Evolutionary conservation across 139 green algal genomes (phyloP).

Genomic region (Chlamydomonas sp.): DNA sequence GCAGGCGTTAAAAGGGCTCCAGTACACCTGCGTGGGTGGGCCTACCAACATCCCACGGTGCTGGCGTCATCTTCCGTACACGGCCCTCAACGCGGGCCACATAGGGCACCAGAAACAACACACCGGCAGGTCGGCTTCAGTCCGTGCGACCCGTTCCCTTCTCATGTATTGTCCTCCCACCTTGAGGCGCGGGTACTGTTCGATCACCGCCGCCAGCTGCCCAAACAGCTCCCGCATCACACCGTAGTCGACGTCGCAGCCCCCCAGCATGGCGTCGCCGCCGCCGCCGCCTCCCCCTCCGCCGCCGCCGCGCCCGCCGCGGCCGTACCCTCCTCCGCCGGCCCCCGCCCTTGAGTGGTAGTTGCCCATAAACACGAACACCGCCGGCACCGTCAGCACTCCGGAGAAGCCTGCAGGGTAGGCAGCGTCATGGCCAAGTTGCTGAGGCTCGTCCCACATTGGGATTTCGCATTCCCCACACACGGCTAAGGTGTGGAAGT

Average conservation of each 20-base stretch:
- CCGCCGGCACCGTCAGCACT: constrained; percentile 64
- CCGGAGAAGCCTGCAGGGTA: constrained; percentile 70
- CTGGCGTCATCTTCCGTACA: neutral
- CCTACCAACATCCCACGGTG: neutral
- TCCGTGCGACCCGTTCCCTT: neutral
- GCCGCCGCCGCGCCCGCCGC: neutral
- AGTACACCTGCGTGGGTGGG: too few relatives aligned
- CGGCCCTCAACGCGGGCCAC: neutral
- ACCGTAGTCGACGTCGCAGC: constrained; percentile 46
- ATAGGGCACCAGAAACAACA: neutral
- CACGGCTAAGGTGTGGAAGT: neutral
- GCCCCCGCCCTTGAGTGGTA: constrained; percentile 73
- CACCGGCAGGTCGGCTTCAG: neutral
- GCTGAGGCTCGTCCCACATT: neutral
- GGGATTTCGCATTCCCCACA: neutral
- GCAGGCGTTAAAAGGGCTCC: neutral
- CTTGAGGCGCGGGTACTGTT: constrained; percentile 68
- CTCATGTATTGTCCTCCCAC: constrained; percentile 30
- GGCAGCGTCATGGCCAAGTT: neutral
- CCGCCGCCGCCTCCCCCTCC: neutral
- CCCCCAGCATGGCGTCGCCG: constrained; percentile 25
- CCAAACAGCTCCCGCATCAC: constrained; percentile 73
- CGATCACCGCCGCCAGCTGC: constrained; percentile 74
- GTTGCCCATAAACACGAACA: constrained; percentile 92
- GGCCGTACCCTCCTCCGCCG: neutral